Percentiles rank a stretch among this genome's conserved stretches.
phyloP scores from a whole-genome alignment of 306 rosid genomes.

The Casuarina glauca region DNA sequence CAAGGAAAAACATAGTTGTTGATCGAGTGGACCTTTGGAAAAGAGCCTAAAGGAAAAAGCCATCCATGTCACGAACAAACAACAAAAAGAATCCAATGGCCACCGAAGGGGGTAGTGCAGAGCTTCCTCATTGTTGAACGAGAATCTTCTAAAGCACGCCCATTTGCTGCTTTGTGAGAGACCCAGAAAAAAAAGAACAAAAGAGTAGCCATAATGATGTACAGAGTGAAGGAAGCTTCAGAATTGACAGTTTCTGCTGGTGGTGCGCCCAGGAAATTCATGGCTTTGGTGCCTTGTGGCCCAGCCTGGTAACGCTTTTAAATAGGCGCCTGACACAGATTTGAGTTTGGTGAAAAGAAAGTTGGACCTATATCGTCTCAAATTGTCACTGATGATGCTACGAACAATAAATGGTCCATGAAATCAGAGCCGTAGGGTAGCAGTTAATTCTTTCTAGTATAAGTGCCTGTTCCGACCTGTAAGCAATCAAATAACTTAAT shows the following conservation, averaged over 20 bases:
- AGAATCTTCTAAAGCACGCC: constrained; percentile 25
- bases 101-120: constrained; percentile 28
- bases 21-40: constrained; percentile 13
- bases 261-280: background rate
- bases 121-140: constrained; percentile 5
- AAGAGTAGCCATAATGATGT: constrained; percentile 21
- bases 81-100: constrained; percentile 34
- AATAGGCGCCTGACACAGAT: background rate
- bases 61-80: background rate
- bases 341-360: background rate
- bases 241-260: background rate
- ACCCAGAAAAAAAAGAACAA: background rate
- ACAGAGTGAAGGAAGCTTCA: constrained; percentile 7
- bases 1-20: constrained; percentile 6
- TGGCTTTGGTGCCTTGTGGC: background rate
- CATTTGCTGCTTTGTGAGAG: background rate
- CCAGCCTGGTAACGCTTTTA: background rate
- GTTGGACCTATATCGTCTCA: constrained; percentile 1
- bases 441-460: background rate
- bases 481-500: no score
- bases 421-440: background rate
- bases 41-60: constrained; percentile 18
- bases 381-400: no score
- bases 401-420: no score
- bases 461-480: no score